Percentiles rank a stretch among this genome's conserved stretches.
Conservation (phyloP, 2,329 filamentous ascomycete genomes). For the Elsinoe batatas region DNA sequence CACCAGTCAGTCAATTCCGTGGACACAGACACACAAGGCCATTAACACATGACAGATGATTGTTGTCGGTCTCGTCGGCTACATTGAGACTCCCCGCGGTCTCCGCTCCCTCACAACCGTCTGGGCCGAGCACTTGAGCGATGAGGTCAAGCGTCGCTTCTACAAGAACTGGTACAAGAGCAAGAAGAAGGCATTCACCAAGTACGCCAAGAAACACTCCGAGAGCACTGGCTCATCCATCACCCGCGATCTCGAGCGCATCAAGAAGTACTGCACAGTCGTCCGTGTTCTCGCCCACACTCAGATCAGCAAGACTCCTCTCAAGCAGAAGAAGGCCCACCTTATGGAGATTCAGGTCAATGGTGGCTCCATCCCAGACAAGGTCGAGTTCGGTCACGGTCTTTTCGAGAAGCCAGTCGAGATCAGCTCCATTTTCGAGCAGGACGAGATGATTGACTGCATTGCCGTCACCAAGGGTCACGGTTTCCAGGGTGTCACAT, state of each 20-base stretch:
- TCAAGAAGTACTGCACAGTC: conserved; percentile 99
- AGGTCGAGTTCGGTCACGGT: conserved; percentile 89
- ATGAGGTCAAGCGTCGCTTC: conserved; percentile 98
- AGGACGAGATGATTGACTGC: conserved; percentile 98
- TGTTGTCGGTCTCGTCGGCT: conserved; percentile 98
- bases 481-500: conserved; percentile 94
- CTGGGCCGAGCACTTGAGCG: conserved; percentile 98
- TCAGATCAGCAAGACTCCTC: conserved; percentile 96
- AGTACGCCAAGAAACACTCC: conserved; percentile 99
- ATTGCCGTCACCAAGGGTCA: conserved; percentile 99
- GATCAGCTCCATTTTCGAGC: conserved; percentile 91
- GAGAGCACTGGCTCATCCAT: conserved; percentile 83
- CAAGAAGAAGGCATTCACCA: conserved; percentile 99
- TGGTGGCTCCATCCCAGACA: conserved; percentile 89
- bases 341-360: conserved; percentile 99
- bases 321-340: conserved; percentile 99
- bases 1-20: conserved; percentile 54
- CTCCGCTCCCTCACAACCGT: conserved; percentile 98
- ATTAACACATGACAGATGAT: conserved; percentile 62
- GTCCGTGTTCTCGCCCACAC: conserved; percentile 99
- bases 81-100: conserved; percentile 99
- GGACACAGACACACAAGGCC: neutral
- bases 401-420: conserved; percentile 99
- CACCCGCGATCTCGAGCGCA: conserved; percentile 96
- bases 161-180: conserved; percentile 99